These are phyloP conservation scores for Pittosporum tobira DNA, from an alignment of 129 eudicot genomes.

Conservation along the genomic window DNA sequence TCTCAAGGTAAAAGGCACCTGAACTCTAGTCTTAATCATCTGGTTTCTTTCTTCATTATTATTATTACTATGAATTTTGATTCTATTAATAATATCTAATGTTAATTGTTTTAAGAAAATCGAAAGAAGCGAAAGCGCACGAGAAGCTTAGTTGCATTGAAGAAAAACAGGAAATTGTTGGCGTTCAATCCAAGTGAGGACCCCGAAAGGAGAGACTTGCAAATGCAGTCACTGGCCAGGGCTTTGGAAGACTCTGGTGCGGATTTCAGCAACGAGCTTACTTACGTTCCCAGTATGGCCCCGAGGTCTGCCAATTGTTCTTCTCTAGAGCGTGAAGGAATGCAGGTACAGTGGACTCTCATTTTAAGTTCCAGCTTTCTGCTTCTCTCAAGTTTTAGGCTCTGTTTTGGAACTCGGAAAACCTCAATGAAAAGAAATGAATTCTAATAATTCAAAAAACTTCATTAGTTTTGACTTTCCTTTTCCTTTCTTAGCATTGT, in stretches of 20 bases:
- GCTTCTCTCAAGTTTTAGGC: too few species aligned
- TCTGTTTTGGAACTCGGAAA: too few species aligned
- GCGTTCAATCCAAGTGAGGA: slow-evolving; percentile 73
- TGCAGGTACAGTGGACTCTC: slow-evolving; percentile 59
- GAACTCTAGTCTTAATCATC: not conserved
- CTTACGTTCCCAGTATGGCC: slow-evolving; percentile 80
- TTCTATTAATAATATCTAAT: too few species aligned
- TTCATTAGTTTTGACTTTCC: too few species aligned
- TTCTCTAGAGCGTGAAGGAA: slow-evolving; percentile 63
- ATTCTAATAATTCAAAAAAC: too few species aligned
- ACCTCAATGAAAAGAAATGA: too few species aligned
- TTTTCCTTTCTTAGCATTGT: too few species aligned
- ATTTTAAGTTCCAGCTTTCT: not conserved
- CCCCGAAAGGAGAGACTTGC: slow-evolving; percentile 50
- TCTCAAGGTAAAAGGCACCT: slow-evolving; percentile 31
- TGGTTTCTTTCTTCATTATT: not conserved
- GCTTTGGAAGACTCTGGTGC: slow-evolving; percentile 79
- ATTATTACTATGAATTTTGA: not conserved
- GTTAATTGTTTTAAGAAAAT: slow-evolving; percentile 21
- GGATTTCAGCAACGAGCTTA: slow-evolving; percentile 69
- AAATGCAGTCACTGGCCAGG: slow-evolving; percentile 88
- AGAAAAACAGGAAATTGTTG: slow-evolving; percentile 67
- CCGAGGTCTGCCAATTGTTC: slow-evolving; percentile 73
- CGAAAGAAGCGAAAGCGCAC: slow-evolving; percentile 53
- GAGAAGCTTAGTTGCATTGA: slow-evolving; percentile 34